Conservation (phyloP, 805 yeast species). For the Ogataea glucozyma region DNA sequence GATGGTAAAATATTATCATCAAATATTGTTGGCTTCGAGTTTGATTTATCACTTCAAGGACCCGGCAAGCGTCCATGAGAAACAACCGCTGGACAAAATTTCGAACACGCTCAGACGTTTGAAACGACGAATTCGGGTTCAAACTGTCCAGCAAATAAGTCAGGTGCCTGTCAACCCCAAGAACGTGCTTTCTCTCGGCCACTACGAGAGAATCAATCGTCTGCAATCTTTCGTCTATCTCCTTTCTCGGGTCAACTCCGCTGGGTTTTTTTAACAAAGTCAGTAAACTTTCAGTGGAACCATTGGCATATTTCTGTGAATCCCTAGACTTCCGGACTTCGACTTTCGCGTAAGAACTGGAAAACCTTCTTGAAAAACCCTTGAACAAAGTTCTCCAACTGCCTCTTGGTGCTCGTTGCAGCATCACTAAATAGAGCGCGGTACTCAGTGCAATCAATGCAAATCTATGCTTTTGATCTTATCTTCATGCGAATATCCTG, state of each 20-base stretch:
- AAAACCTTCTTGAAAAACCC: too few relatives aligned
- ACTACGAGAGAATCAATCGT: slow-evolving; percentile 14
- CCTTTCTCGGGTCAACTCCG: slow-evolving; percentile 8
- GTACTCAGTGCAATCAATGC: too few relatives aligned
- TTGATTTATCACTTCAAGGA: not conserved
- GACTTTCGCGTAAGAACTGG: too few relatives aligned
- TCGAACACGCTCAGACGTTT: not conserved
- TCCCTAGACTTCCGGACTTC: too few relatives aligned
- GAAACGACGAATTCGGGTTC: slow-evolving; percentile 8
- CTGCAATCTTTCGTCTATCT: slow-evolving; percentile 15
- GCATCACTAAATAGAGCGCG: too few relatives aligned
- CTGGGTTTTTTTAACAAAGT: slow-evolving; percentile 15
- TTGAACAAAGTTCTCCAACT: too few relatives aligned
- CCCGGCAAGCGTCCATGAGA: not conserved
- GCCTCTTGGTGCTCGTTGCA: too few relatives aligned
- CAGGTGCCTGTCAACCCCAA: slow-evolving; percentile 15
- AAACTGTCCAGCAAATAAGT: slow-evolving; percentile 20
- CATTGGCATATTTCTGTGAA: too few relatives aligned
- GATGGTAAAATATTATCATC: slow-evolving; percentile 6
- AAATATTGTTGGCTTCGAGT: slow-evolving; percentile 16
- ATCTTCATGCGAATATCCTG: too few relatives aligned
- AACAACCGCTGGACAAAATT: not conserved
- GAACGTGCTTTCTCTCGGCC: slow-evolving; percentile 15
- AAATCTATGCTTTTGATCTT: too few relatives aligned
- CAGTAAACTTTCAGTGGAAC: too few relatives aligned